Evolutionary conservation across 2,329 filamentous ascomycete genomes (phyloP), one percentile per base, ranked within the genome.

Genomic region (Aspergillus puulaauensis): DNA sequence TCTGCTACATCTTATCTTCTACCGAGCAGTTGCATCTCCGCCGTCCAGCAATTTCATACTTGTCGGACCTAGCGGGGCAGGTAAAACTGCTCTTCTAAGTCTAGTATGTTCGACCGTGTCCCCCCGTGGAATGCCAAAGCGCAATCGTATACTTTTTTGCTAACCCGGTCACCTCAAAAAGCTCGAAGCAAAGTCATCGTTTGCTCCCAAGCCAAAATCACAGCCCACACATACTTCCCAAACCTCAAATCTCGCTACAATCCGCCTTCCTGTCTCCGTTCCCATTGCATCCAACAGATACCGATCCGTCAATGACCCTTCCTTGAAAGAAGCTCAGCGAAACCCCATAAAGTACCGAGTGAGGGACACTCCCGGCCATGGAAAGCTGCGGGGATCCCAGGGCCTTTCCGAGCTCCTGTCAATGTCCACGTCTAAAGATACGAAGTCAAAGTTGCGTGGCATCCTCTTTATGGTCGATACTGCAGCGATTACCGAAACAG

Each of bases 381-480:
- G 91, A 67, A 99, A 99, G 78, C 86, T 99, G 58, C 90, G 95
- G 60, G 83, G 86, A 66, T 80, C 79, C 14, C 77, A 86, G 58
- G 73, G 75, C 19, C 72, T 80, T 52, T 69, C 79, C 19, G 70
- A 73, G 50, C 67, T 78, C 37, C 62, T 67, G 17, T 60, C 66
- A 17, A 74, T 73, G 70, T 59, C 67, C 14, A 47, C 56, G 6
- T 66, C 70, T 7, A 73, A 73, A 51, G 70, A 75, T 17, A 62
- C 68, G 35, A 74, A 74, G 24, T 69, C 66, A 27, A 74, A 60
- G 63, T 78, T 93, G 48, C 83, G 83, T 41, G 93, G 89, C 17
- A 80, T 98, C 52, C 83, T 98, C 52, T 99, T 93, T 73, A 79
- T 97, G 61, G 85, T 96, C n/a, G 95, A 99, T 74, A 90, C 93